Conservation (phyloP, 1,139 yeast species). For the Geotrichum aggregatum region DNA sequence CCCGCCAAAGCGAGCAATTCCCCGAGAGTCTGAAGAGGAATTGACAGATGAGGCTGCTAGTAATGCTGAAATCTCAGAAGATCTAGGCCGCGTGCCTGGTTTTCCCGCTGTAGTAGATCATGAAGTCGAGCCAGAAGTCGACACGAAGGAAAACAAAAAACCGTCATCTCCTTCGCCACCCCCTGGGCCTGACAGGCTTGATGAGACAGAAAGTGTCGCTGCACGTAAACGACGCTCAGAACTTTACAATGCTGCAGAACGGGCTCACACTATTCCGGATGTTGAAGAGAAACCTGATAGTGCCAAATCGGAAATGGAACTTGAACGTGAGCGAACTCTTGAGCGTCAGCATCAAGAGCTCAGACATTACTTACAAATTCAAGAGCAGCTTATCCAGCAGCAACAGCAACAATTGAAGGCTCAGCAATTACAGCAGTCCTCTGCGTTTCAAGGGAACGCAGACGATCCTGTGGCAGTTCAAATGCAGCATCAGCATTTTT, state of each 20-base stretch:
- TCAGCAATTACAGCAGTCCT: constrained; percentile 7
- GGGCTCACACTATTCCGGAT: constrained; percentile 11
- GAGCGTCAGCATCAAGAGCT: constrained; percentile 22
- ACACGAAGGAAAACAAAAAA: not conserved
- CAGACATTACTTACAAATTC: constrained; percentile 18
- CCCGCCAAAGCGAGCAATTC: constrained; percentile 24
- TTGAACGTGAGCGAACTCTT: constrained; percentile 20
- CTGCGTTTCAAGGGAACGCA: not conserved
- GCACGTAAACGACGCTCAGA: constrained; percentile 18
- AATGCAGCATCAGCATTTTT: constrained; percentile 23
- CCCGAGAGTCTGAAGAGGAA: constrained; percentile 20
- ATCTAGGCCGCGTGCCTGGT: not conserved
- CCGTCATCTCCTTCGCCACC: not conserved
- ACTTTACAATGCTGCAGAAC: constrained; percentile 16
- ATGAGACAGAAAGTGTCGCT: constrained; percentile 13
- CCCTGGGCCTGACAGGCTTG: constrained; percentile 4
- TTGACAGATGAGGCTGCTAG: constrained; percentile 1
- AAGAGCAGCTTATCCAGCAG: constrained; percentile 18
- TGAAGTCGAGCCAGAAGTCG: not conserved
- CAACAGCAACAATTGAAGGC: constrained; percentile 17
- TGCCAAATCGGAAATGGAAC: constrained; percentile 12
- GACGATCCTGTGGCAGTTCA: constrained; percentile 16
- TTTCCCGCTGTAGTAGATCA: not conserved
- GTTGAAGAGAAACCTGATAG: constrained; percentile 9
- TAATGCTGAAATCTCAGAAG: constrained; percentile 6